Percentiles rank a stretch among this genome's conserved stretches.
phyloP scores from a whole-genome alignment of 225 moss, liverwort and hornwort species.

The Marchantia polymorpha region DNA sequence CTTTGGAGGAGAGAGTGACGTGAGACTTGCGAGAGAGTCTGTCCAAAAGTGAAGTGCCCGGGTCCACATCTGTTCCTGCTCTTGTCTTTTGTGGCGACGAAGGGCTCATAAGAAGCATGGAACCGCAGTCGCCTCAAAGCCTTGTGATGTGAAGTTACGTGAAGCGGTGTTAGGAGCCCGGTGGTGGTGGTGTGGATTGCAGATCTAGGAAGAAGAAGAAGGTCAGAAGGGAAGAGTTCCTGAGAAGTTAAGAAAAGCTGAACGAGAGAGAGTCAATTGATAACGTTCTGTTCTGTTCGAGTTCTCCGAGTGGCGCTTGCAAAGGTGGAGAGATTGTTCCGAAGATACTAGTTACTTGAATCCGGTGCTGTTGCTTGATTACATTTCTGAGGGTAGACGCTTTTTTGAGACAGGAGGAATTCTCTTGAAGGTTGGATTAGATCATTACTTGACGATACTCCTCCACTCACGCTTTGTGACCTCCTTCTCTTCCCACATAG shows the following conservation, averaged over 20 bases:
- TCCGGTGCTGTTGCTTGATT: background rate
- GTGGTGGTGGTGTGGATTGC: background rate
- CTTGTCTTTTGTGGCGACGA: conserved; percentile 2
- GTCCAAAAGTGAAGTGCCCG: background rate
- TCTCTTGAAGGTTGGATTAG: background rate
- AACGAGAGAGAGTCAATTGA: background rate
- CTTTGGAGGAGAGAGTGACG: background rate
- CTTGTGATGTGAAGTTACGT: background rate
- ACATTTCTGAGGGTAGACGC: background rate
- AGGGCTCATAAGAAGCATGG: conserved; percentile 13
- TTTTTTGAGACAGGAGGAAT: background rate
- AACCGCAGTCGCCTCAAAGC: background rate
- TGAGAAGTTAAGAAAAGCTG: background rate
- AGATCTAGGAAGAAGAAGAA: background rate
- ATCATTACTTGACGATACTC: background rate
- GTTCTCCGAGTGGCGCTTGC: background rate
- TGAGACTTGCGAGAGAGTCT: background rate
- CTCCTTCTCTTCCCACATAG: no score
- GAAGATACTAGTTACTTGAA: background rate
- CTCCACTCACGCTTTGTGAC: background rate
- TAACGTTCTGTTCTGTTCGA: background rate
- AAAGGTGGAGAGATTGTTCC: background rate
- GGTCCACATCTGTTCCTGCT: background rate
- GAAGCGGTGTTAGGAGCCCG: background rate
- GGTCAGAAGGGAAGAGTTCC: background rate